A percentile compares a stretch with the other conserved stretches of the same genome.
These are phyloP conservation scores for Tolypocladium nubicola DNA, from an alignment of 2,329 filamentous ascomycete species.

Conservation along the genomic window DNA sequence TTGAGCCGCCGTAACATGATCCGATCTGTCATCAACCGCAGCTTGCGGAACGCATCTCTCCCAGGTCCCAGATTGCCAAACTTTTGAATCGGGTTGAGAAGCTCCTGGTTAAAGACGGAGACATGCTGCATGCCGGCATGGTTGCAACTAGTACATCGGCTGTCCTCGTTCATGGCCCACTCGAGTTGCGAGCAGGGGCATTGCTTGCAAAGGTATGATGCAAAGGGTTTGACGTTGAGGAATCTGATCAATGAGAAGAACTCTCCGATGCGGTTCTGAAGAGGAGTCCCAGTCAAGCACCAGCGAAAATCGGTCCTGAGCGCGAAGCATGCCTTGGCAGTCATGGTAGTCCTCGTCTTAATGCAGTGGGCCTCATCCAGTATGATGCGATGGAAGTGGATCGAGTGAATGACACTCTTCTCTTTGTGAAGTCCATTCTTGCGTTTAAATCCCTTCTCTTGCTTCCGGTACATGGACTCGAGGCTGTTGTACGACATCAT, in stretches of 20 bases:
- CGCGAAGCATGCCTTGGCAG: constrained; percentile 90
- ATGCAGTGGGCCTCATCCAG: constrained; percentile 95
- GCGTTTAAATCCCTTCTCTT: constrained; percentile 80
- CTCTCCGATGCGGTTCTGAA: constrained; percentile 95
- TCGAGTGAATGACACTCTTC: constrained; percentile 67
- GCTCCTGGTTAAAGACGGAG: constrained; percentile 80
- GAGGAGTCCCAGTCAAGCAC: constrained; percentile 89
- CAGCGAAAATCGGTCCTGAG: constrained; percentile 82
- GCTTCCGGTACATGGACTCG: constrained; percentile 85
- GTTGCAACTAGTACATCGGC: constrained; percentile 57
- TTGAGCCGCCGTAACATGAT: constrained; percentile 97
- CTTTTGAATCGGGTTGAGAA: constrained; percentile 71
- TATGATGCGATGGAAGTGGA: constrained; percentile 82
- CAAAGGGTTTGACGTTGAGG: constrained; percentile 77
- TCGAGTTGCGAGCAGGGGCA: constrained; percentile 74
- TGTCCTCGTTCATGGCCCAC: constrained; percentile 67
- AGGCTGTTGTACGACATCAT: constrained; percentile 94
- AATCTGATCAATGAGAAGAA: constrained; percentile 94
- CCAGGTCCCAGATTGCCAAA: constrained; percentile 53
- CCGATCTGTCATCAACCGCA: constrained; percentile 79
- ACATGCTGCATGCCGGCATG: constrained; percentile 33
- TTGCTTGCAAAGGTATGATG: constrained; percentile 86
- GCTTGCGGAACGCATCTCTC: constrained; percentile 62
- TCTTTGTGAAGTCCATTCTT: constrained; percentile 75
- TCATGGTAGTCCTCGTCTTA: constrained; percentile 80